phyloP scores from a whole-genome alignment of 495 filamentous ascomycete species.

The Penicillium ucsense region DNA sequence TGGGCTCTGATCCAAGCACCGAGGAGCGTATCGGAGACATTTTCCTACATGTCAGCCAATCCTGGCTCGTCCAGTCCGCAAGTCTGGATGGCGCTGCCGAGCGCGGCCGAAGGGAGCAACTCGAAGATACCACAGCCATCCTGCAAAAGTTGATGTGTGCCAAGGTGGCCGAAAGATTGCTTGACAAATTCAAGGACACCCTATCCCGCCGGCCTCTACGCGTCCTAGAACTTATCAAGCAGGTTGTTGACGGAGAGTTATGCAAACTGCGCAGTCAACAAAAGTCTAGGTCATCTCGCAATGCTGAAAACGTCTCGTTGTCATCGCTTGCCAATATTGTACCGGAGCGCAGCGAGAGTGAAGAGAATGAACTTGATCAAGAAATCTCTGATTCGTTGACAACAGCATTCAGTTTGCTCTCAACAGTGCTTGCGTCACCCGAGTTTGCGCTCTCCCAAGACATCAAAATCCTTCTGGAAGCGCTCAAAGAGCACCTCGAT shows the following conservation, averaged over 20 bases:
- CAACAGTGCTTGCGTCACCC: conserved; percentile 53
- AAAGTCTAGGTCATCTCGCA: background rate
- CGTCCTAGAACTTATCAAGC: conserved; percentile 51
- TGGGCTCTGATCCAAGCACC: conserved; percentile 40
- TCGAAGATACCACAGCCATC: conserved; percentile 26
- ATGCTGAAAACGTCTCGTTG: conserved; percentile 21
- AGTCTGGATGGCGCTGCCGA: background rate
- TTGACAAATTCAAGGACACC: conserved; percentile 55
- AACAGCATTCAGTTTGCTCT: conserved; percentile 57
- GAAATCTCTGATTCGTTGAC: conserved; percentile 43
- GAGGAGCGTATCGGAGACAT: conserved; percentile 51
- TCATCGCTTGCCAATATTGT: conserved; percentile 31
- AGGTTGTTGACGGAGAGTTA: conserved; percentile 43
- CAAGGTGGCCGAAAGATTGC: conserved; percentile 57
- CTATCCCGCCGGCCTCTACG: conserved; percentile 53
- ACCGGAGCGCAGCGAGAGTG: conserved; percentile 6
- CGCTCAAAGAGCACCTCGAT: conserved; percentile 44
- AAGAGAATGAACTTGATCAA: conserved; percentile 20
- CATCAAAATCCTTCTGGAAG: conserved; percentile 30
- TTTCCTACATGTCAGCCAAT: conserved; percentile 53
- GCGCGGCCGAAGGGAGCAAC: conserved; percentile 5
- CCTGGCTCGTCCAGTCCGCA: conserved; percentile 43
- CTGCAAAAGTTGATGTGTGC: conserved; percentile 46
- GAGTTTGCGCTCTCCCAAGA: conserved; percentile 46
- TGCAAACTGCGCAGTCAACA: conserved; percentile 5